phyloP scores from a whole-genome alignment of 768 basidiomycete genomes.

The Cystofilobasidium ferigula region DNA sequence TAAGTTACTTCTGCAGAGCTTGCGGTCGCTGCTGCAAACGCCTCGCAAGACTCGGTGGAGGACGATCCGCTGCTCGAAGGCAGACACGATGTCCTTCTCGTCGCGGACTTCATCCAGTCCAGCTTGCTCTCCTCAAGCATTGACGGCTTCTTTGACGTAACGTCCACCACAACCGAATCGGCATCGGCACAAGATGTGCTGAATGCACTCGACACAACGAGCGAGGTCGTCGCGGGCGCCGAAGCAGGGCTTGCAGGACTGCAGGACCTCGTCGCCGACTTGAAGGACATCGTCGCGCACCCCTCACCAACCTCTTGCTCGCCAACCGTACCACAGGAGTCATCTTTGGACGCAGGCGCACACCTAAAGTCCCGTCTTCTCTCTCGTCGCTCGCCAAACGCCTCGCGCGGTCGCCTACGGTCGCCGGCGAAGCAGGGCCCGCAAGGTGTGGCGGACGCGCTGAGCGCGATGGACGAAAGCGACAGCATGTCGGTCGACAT shows the following conservation, averaged over 20 bases:
- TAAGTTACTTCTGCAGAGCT: conserved; percentile 5
- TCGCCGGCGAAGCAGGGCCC: neutral
- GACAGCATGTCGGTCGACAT: neutral
- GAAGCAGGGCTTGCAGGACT: no score
- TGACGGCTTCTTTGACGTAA: conserved; percentile 13
- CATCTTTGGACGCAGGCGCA: neutral
- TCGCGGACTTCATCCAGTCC: conserved; percentile 21
- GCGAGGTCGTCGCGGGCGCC: no score
- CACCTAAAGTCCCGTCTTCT: neutral
- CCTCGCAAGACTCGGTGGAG: conserved; percentile 10
- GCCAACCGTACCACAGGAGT: neutral
- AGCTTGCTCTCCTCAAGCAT: neutral
- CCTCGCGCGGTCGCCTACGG: neutral
- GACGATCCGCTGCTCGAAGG: conserved; percentile 6
- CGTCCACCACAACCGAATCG: neutral
- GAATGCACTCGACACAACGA: neutral
- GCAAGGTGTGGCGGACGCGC: neutral
- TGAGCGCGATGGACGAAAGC: neutral
- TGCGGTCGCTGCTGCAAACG: conserved; percentile 1
- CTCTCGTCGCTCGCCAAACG: neutral
- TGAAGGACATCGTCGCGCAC: neutral
- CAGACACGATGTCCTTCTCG: conserved; percentile 21
- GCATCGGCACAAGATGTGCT: neutral
- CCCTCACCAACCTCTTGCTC: neutral
- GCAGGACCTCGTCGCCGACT: no score